Evolutionary conservation across 257 asterid genomes (phyloP).

Genomic region (Gentiana straminea): DNA sequence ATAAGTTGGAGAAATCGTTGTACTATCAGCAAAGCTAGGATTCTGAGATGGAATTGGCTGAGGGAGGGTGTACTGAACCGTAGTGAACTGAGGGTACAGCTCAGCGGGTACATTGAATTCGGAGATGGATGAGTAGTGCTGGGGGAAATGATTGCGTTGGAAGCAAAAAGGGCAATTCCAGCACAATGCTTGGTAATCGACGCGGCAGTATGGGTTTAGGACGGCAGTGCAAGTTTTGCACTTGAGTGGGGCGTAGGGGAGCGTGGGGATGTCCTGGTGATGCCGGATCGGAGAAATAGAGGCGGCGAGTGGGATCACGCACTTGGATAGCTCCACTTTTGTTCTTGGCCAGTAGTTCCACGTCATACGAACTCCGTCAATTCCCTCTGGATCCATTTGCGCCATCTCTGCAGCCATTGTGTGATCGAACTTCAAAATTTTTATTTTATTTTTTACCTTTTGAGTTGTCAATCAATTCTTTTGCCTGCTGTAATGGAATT

Average conservation of each 20-base stretch:
- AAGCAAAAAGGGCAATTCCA: slow-evolving; percentile 99
- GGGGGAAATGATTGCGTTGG: slow-evolving; percentile 81
- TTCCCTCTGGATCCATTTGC: slow-evolving; percentile 80
- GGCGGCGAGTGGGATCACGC: slow-evolving; percentile 97
- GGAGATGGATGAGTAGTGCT: slow-evolving; percentile 47
- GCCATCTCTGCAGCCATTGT: slow-evolving; percentile 63
- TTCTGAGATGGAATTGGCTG: slow-evolving; percentile 28
- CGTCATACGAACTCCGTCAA: slow-evolving; percentile 94
- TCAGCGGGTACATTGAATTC: slow-evolving; percentile 84
- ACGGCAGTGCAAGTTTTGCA: slow-evolving; percentile 93
- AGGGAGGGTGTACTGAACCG: slow-evolving; percentile 50
- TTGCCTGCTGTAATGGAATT: too few species aligned
- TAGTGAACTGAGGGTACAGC: slow-evolving; percentile 70
- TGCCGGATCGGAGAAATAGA: slow-evolving; percentile 89
- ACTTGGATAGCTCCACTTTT: slow-evolving; percentile 87
- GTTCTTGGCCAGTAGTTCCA: slow-evolving; percentile 95
- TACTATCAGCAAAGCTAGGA: slow-evolving; percentile 18
- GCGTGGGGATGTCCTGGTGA: slow-evolving; percentile 58
- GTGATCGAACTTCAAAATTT: background rate
- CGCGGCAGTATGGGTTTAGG: slow-evolving; percentile 47
- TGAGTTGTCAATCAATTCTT: too few species aligned
- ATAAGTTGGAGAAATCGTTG: slow-evolving; percentile 35
- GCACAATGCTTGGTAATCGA: slow-evolving; percentile 67
- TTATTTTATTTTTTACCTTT: too few species aligned
- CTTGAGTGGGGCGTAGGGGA: slow-evolving; percentile 67